Evolutionary conservation across 352 stramenopile genomes (phyloP).

Genomic region (Phytophthora melonis): DNA sequence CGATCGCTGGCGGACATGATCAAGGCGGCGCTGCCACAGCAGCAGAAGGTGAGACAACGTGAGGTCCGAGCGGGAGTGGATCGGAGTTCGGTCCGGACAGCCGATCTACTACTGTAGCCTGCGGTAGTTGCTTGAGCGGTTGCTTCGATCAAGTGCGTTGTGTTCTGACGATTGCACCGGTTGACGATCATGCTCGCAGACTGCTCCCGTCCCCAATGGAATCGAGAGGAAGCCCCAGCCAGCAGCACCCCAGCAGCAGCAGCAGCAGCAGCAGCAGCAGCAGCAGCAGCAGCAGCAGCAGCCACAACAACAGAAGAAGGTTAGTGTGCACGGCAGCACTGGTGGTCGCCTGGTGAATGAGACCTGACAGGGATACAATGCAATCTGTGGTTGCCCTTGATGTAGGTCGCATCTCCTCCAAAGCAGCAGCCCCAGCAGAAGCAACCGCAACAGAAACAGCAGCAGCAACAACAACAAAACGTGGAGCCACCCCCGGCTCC

Average conservation of each 20-base stretch:
- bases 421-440: constrained; percentile 22
- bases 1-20: constrained; percentile 25
- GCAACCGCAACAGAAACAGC: background rate
- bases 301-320: constrained; percentile 26
- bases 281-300: constrained; percentile 11
- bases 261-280: constrained; percentile 6
- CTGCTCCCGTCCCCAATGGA: constrained; percentile 9
- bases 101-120: background rate
- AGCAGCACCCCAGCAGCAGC: constrained; percentile 1
- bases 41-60: constrained; percentile 22
- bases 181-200: constrained; percentile 9
- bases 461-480: constrained; percentile 26
- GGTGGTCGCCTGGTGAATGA: background rate
- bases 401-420: constrained; percentile 21
- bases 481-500: constrained; percentile 3
- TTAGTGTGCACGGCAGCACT: constrained; percentile 6
- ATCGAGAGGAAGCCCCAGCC: constrained; percentile 23
- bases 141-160: background rate
- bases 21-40: constrained; percentile 13
- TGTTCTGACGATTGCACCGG: constrained; percentile 13
- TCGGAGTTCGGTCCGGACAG: background rate
- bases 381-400: constrained; percentile 2
- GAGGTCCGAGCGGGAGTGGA: background rate
- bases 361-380: constrained; percentile 17
- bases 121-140: background rate